phyloP scores from a whole-genome alignment of 495 filamentous ascomycete species.

The Xeromyces bisporus region DNA sequence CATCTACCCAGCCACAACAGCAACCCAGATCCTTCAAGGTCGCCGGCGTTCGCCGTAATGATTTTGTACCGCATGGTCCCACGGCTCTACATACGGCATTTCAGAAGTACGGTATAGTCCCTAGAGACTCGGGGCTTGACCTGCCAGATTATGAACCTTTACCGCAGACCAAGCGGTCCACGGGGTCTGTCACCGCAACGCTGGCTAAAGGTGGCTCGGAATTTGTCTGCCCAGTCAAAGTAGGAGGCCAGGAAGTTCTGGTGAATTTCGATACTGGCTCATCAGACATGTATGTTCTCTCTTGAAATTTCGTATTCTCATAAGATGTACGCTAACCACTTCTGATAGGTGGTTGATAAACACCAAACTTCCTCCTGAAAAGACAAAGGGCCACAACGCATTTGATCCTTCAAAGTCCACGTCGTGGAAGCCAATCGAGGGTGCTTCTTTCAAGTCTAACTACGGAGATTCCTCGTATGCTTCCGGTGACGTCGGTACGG shows the following conservation, averaged over 20 bases:
- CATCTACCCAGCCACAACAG: constrained; percentile 7
- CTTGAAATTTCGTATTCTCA: constrained; percentile 1
- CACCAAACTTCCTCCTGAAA: constrained; percentile 32
- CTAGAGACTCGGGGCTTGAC: constrained; percentile 12
- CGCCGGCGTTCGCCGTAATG: constrained; percentile 36
- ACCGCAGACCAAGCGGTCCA: constrained; percentile 7
- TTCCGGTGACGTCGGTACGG: constrained; percentile 48
- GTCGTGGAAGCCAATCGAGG: constrained; percentile 30
- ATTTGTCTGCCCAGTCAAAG: constrained; percentile 51
- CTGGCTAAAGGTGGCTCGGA: constrained; percentile 47
- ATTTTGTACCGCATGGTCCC: constrained; percentile 37
- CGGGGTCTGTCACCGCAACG: constrained; percentile 41
- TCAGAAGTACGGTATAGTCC: constrained; percentile 40
- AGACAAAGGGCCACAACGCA: constrained; percentile 34
- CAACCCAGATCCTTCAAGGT: constrained; percentile 39
- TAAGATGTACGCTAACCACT: not conserved
- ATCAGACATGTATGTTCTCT: constrained; percentile 55
- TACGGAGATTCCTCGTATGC: constrained; percentile 64
- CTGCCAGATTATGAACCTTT: constrained; percentile 21
- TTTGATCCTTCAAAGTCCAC: constrained; percentile 46
- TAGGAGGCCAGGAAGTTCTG: constrained; percentile 58
- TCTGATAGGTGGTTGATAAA: constrained; percentile 56
- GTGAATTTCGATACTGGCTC: constrained; percentile 77
- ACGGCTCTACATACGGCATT: constrained; percentile 43
- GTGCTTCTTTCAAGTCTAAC: constrained; percentile 42